A percentile compares a stretch with the other conserved stretches of the same genome.
Evolutionary conservation across 148 eudicot species (phyloP).

Genomic region (Euryodendron excelsum): DNA sequence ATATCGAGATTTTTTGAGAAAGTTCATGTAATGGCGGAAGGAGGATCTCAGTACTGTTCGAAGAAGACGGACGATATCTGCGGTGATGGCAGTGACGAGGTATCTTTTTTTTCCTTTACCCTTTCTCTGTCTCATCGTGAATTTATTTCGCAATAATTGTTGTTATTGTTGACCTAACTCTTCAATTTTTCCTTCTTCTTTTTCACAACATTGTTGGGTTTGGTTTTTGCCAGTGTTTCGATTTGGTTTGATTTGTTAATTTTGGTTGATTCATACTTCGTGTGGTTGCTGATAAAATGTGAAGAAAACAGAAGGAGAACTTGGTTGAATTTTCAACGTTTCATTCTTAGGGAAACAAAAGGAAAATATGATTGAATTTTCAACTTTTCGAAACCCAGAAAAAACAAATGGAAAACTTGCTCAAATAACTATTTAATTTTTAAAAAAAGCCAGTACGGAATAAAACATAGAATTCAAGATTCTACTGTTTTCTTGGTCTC

Average conservation of each 20-base stretch:
- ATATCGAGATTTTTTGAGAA: slow-evolving; percentile 45
- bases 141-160: not conserved
- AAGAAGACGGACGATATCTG: slow-evolving; percentile 75
- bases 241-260: not conserved
- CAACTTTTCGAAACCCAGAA: too few species aligned
- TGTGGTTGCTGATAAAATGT: slow-evolving; percentile 4
- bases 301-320: not conserved
- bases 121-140: not conserved
- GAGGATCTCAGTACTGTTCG: slow-evolving; percentile 78
- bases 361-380: not conserved
- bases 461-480: not conserved
- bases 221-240: not conserved
- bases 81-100: slow-evolving; percentile 64
- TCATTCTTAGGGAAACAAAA: not conserved
- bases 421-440: not conserved
- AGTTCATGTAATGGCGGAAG: slow-evolving; percentile 60
- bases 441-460: too few species aligned
- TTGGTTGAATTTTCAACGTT: not conserved
- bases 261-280: not conserved
- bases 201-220: not conserved
- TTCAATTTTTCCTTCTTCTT: not conserved
- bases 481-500: not conserved
- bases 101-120: slow-evolving; percentile 19
- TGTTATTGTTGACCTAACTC: not conserved
- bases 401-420: not conserved